Evolutionary conservation across 176 grass and related monocot genomes (phyloP), one percentile per base, ranked within the genome.

Genomic region (Lolium rigidum): DNA sequence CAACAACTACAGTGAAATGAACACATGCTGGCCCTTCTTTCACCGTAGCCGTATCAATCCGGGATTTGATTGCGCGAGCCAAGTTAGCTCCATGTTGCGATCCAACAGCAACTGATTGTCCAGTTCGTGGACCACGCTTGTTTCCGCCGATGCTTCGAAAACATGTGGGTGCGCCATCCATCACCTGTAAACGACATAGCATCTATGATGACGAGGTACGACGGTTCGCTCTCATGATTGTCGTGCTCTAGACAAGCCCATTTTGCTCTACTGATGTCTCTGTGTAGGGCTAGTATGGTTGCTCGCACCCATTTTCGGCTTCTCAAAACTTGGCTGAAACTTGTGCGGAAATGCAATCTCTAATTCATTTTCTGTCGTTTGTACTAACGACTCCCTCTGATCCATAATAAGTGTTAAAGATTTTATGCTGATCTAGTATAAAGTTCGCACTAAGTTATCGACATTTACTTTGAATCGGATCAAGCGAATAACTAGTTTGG

Each of bases 81-180:
- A 31, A 37, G 74, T 76, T 76, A 6, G 74, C 74, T 76, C 9
- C 49, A 56, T 26, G 49, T 76, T 76, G 49, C 49, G 24, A 35
- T 76, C 73, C 8, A 52, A 70, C 1, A 4, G 14, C 25, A 18
- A 55, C 21, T 35, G 31, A 35, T 35, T 35, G 31, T 35, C 31
- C 13, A 37, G 41, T 1, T 37, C 4, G 1, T 5, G 49, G 49
- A 76, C 74, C 74, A 76, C 17, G 6, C 7, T 56, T 17, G 52
- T 17, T 56, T 20, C 16, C 5, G 54, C 16, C 54, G 54, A 56
- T 20, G 54, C 54, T 56, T 56, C 54, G 16, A 56, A 56, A 18
- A 56, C 54, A 56, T 56, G 54, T 56, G 31, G 31, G 2, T 35
- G 54, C 51, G 54, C 54, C 17, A 56, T 56, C 54, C 5, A 56